Conservation (phyloP, 148 eudicot species). For the Vaccinium macrocarpon region DNA sequence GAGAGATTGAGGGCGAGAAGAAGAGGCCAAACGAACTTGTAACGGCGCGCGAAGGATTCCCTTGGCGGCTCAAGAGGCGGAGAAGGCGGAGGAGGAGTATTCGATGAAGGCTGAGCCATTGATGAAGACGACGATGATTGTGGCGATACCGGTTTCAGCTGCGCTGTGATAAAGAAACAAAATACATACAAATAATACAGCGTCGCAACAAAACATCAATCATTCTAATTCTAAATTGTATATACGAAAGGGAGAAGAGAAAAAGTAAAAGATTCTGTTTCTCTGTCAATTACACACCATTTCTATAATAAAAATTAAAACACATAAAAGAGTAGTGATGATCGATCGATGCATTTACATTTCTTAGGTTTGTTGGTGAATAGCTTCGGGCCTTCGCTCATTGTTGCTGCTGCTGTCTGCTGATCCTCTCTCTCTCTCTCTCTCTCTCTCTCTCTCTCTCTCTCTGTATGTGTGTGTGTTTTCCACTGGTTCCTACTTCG, state of each 20-base stretch:
- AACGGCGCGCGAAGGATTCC: slow-evolving; percentile 51
- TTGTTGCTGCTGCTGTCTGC: background rate
- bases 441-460: background rate
- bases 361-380: slow-evolving; percentile 42
- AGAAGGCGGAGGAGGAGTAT: slow-evolving; percentile 16
- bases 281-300: background rate
- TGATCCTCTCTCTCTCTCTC: background rate
- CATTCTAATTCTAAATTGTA: background rate
- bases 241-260: background rate
- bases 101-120: slow-evolving; percentile 22
- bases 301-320: background rate
- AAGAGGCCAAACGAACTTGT: slow-evolving; percentile 75
- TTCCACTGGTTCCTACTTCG: background rate
- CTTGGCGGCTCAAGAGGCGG: slow-evolving; percentile 29
- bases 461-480: too few relatives aligned
- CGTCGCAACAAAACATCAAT: background rate
- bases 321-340: background rate
- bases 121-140: slow-evolving; percentile 17
- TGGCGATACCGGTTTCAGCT: slow-evolving; percentile 26
- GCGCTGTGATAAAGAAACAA: slow-evolving; percentile 27
- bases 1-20: slow-evolving; percentile 66
- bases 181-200: background rate
- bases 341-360: slow-evolving; percentile 15
- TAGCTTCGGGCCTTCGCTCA: slow-evolving; percentile 41
- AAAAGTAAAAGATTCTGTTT: background rate